Base-by-base conservation (phyloP, 495 filamentous ascomycete species). In the Neurospora africana region DNA sequence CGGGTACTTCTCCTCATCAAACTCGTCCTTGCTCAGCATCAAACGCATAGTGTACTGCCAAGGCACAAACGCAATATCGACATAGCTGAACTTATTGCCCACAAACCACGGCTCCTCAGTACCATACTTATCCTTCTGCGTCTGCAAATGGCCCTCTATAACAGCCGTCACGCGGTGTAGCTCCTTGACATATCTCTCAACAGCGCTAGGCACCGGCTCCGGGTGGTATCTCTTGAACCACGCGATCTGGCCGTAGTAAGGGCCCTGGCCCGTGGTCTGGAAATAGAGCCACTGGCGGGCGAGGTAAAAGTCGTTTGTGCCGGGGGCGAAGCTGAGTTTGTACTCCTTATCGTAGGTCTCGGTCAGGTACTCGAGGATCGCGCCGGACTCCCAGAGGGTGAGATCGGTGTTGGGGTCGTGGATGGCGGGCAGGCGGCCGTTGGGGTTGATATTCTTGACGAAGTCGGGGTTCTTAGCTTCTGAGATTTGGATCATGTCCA, bases 311-410 rank as follows among this genome's bases (percentile, higher is more conserved):
- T 89, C 87, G 27, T 78, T 78, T 0, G 84, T 80, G 39, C 83
- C 83, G 19, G 80, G 41, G 5, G 79, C 75, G 75, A 88, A 91
- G 75, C 84, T 88, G 70, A 93, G 75, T 71, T 84, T 88, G 72
- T 88, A 79, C 11, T 87, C 78, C 69, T 80, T 87, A 81, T 93
- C 91, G 81, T 93, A 94, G 21, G 82, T 85, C 30, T 91, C 89
- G 65, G 92, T 76, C 21, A 93, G 81, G 76, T 94, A 94, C 72
- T 90, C 82, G 74, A 92, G 72, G 79, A 92, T 92, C n/a, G 92
- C 91, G 70, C 90, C 91, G 6, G 88, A 90, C 76, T 93, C 91
- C 89, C 90, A 93, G 15, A 93, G 76, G 0, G 82, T 88, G 73
- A 91, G 80, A 71, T 81, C 85, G 1, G 87, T 90, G 82, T 93